Conservation (phyloP, 148 eudicot genomes). For the Amaranthus cruentus region DNA sequence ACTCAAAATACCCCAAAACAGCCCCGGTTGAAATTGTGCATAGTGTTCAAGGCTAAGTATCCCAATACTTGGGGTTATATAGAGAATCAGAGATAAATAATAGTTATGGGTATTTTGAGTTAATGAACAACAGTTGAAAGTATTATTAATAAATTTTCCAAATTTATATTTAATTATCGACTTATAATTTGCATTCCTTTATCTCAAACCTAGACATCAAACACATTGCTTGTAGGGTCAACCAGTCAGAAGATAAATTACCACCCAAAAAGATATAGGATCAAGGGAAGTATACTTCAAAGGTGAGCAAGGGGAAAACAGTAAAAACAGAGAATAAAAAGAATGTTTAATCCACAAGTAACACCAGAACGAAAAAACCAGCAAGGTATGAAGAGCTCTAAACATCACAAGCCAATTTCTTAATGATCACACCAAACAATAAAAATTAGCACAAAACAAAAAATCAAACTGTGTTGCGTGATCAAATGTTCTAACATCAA, state of each 20-base stretch:
- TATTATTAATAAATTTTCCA: no score
- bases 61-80: no score
- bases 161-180: no score
- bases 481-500: background rate
- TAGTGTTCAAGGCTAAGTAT: no score
- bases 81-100: no score
- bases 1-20: no score
- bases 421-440: background rate
- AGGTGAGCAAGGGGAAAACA: slow-evolving; percentile 1
- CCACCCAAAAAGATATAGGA: background rate
- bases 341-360: slow-evolving; percentile 8
- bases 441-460: background rate
- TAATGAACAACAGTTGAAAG: no score
- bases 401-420: background rate
- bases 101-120: no score
- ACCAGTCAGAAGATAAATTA: slow-evolving; percentile 5
- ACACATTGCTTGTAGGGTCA: slow-evolving; percentile 2
- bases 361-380: background rate
- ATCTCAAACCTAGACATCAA: background rate
- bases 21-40: no score
- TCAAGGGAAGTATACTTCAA: slow-evolving; percentile 15
- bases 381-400: background rate
- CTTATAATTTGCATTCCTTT: no score
- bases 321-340: background rate
- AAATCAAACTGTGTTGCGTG: background rate